A percentile compares a stretch with the other conserved stretches of the same genome.
These are phyloP conservation scores for Tricholoma sp. DNA, from an alignment of 768 basidiomycete species.

Conservation along the genomic window DNA sequence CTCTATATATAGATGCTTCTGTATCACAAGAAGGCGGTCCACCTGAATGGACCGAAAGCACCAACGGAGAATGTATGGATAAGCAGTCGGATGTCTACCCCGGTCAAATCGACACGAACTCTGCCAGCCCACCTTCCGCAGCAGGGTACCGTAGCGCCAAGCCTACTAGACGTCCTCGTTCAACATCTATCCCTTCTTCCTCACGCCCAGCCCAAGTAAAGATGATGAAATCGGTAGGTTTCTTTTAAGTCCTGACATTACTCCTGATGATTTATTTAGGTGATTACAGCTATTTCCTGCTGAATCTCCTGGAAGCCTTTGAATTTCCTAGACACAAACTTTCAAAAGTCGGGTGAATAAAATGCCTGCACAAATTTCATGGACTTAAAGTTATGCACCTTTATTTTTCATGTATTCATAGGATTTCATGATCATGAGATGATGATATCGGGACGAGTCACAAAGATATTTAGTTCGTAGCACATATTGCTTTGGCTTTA, in stretches of 20 bases:
- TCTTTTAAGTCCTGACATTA: background rate
- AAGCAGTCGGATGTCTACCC: slow-evolving; percentile 11
- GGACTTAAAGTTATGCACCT: background rate
- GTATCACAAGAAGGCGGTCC: background rate
- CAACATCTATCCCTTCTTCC: slow-evolving; percentile 30
- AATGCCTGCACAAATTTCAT: background rate
- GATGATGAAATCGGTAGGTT: slow-evolving; percentile 10
- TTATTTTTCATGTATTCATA: background rate
- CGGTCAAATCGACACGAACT: background rate
- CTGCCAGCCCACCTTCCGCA: background rate
- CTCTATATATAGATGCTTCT: background rate
- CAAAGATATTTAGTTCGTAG: background rate
- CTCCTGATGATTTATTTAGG: background rate
- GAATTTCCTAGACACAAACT: slow-evolving; percentile 8
- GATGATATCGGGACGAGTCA: background rate
- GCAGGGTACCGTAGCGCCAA: background rate
- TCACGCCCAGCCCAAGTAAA: slow-evolving; percentile 20
- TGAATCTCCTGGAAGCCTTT: slow-evolving; percentile 35
- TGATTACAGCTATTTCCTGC: slow-evolving; percentile 32
- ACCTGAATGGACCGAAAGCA: background rate
- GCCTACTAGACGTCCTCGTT: slow-evolving; percentile 21
- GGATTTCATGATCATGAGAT: background rate
- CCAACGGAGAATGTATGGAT: background rate
- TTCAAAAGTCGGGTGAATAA: background rate
- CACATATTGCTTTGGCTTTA: background rate